Evolutionary conservation across 108 stramenopile genomes (phyloP).

Genomic region (Nitzschia palea): DNA sequence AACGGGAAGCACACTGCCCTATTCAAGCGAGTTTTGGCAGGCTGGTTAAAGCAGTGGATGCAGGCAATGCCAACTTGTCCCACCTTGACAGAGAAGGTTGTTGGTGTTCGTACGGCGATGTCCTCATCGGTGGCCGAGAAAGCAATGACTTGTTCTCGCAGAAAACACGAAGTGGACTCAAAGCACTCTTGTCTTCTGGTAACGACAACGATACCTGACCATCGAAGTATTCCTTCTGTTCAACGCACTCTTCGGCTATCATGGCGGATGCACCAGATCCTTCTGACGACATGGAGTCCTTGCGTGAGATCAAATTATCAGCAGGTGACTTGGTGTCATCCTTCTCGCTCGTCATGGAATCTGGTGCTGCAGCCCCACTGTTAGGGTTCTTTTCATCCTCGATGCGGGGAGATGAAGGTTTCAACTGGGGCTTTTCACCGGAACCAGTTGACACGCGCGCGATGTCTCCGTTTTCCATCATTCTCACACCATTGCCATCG

Average conservation of each 20-base stretch:
- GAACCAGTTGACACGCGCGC: neutral
- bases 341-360: neutral
- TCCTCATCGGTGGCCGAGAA: constrained; percentile 84
- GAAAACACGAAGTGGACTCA: constrained; percentile 88
- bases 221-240: constrained; percentile 35
- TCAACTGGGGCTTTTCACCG: neutral
- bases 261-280: constrained; percentile 6
- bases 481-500: constrained; percentile 54
- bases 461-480: constrained; percentile 25
- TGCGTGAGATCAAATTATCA: constrained; percentile 15
- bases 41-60: constrained; percentile 57
- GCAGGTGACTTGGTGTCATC: neutral
- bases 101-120: constrained; percentile 85
- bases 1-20: constrained; percentile 90
- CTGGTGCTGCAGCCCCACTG: neutral
- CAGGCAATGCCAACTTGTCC: constrained; percentile 55
- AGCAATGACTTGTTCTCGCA: constrained; percentile 82
- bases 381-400: neutral
- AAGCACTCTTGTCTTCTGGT: constrained; percentile 64
- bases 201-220: constrained; percentile 62
- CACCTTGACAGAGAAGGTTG: constrained; percentile 76
- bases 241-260: neutral
- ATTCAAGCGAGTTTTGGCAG: constrained; percentile 77
- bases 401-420: neutral
- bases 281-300: constrained; percentile 26